These are phyloP conservation scores for Musa schizocarpa DNA, from an alignment of 176 grass and related monocot genomes.

Conservation along the genomic window DNA sequence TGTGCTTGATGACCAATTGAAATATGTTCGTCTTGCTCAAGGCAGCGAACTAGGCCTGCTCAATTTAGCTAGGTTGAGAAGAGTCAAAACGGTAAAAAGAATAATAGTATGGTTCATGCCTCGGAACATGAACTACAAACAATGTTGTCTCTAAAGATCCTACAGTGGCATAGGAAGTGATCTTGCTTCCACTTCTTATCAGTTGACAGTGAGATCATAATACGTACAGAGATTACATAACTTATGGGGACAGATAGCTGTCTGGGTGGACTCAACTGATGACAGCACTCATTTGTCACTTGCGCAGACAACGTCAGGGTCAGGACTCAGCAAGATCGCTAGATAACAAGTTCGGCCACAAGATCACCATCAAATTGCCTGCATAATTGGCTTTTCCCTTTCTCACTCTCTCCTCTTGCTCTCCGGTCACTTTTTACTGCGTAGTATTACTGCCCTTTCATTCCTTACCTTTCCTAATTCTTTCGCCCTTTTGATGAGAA, in stretches of 20 bases:
- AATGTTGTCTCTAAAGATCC: not conserved
- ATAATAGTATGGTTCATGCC: too few species aligned
- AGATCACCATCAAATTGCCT: constrained; percentile 22
- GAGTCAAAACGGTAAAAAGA: not conserved
- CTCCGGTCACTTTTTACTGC: not conserved
- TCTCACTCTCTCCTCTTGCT: not conserved
- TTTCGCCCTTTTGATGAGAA: not conserved
- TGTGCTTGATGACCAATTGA: not conserved
- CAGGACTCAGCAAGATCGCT: constrained; percentile 14
- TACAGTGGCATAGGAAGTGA: not conserved
- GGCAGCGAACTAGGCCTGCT: not conserved
- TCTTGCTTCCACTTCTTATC: not conserved
- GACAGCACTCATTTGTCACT: constrained; percentile 34
- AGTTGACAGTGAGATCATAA: not conserved
- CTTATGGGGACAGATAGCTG: constrained; percentile 10
- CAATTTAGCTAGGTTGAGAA: not conserved
- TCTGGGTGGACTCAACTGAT: constrained; percentile 18
- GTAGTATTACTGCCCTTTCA: not conserved
- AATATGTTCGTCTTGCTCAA: not conserved
- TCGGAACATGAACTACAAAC: not conserved
- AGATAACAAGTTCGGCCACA: constrained; percentile 7
- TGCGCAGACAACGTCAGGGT: constrained; percentile 22
- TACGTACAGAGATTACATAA: not conserved
- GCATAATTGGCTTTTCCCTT: constrained; percentile 14
- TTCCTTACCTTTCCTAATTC: not conserved